Evolutionary conservation across 78 protist species (phyloP).

Genomic region (Emiliania huxleyi): DNA sequence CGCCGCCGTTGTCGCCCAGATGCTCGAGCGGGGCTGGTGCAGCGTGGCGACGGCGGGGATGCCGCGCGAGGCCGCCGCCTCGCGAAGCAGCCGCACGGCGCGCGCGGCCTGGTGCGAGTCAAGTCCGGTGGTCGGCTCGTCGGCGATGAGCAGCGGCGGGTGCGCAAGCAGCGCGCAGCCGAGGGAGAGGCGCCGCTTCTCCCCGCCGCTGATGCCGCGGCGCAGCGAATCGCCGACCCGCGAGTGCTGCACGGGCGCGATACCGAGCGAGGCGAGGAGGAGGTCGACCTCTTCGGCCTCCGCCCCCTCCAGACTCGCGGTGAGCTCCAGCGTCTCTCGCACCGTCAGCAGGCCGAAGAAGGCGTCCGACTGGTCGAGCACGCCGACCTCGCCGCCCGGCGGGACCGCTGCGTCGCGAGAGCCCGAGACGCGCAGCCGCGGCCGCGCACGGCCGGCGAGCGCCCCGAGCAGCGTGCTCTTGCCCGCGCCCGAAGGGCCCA

Average conservation of each 20-base stretch:
- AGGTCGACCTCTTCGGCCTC: not conserved
- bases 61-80: not conserved
- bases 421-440: not conserved
- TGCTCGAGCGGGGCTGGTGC: not conserved
- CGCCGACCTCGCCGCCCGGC: not conserved
- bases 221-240: not conserved
- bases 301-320: not conserved
- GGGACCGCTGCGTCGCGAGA: not conserved
- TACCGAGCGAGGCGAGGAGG: not conserved
- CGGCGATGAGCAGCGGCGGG: conserved; percentile 3
- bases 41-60: not conserved
- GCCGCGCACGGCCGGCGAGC: not conserved
- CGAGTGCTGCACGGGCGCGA: not conserved
- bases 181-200: not conserved
- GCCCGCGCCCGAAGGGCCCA: not conserved
- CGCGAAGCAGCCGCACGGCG: not conserved
- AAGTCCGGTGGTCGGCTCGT: conserved; percentile 14
- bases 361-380: not conserved
- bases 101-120: not conserved
- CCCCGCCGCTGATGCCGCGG: conserved; percentile 13
- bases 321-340: not conserved
- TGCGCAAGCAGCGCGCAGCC: not conserved
- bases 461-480: not conserved
- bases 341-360: not conserved
- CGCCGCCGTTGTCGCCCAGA: not conserved